Evolutionary conservation across 192 early-diverging fungal species (phyloP), one percentile per base, ranked within the genome.

Genomic region (Backusella tarrabulga): DNA sequence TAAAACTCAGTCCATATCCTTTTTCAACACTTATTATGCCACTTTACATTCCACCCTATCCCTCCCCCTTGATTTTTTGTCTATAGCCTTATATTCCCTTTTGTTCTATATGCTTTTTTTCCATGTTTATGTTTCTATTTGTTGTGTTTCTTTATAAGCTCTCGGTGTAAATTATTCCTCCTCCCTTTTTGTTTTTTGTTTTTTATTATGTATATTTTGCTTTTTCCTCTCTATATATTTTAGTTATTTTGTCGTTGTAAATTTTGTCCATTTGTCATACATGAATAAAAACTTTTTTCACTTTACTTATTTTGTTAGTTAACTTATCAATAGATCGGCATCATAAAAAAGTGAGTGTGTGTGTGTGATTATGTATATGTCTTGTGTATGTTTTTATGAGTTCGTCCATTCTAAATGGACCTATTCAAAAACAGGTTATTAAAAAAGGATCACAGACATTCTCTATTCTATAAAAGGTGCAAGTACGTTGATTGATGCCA

Each of bases 381-480:
- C 19, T 54, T 21, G 7, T 54, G 52, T 52, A 14, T 32, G 32
- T 3, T 32, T 50, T 50, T 50, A 19, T 50, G 6, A 6, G 14
- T n/a, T 52, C 19, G 6, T 60, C 54, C 26, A 60, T 60, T 60
- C 54, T 60, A 60, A 60, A 60, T 60, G 23, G 54, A 60, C 23
- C 54, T 60, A 60, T 60, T 23, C 54, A 60, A 60, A 60, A 60
- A 60, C 54, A 60, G 54, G 54, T 60, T 60, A 60, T 60, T 60
- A 23, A 60, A 60, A 50, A 60, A 60, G 54, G 23, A 60, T 60
- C 54, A 60, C 54, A 60, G 54, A 60, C 54, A 60, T 60, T 60
- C n/a, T 60, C 54, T 60, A 14, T 60, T 60, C 54, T 60, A 60
- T 60, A 60, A 23, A 60, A 60, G 54, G 54, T 9, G 2, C 54